Conservation (phyloP, 345 rosid genomes). For the Linum tenue region DNA sequence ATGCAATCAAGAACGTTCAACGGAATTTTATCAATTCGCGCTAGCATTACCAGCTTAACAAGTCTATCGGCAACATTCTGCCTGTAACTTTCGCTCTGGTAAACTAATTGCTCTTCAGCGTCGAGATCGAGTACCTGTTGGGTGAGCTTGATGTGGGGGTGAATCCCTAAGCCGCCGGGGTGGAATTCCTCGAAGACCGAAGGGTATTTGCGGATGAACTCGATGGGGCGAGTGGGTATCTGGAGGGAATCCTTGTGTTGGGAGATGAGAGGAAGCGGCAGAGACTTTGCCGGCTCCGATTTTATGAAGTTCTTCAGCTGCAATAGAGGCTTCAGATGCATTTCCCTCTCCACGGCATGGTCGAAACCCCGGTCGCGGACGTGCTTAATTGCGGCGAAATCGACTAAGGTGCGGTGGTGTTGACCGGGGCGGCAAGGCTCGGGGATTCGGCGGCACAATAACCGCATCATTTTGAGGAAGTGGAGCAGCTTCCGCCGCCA, state of each 20-base stretch:
- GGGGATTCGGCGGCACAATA: neutral
- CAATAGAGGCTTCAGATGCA: constrained; percentile 57
- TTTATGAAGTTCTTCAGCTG: constrained; percentile 64
- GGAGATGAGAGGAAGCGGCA: constrained; percentile 59
- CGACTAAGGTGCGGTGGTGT: constrained; percentile 9
- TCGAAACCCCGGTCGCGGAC: constrained; percentile 91
- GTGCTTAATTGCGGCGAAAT: constrained; percentile 28
- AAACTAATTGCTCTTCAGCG: constrained; percentile 75
- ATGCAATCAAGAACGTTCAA: constrained; percentile 42
- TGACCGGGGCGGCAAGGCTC: neutral
- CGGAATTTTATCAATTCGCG: constrained; percentile 50
- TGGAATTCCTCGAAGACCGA: constrained; percentile 59
- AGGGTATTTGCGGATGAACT: constrained; percentile 70
- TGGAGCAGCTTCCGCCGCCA: neutral
- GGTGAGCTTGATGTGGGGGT: constrained; percentile 78
- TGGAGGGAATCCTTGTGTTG: constrained; percentile 40
- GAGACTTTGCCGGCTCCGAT: constrained; percentile 80
- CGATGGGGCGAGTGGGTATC: constrained; percentile 77
- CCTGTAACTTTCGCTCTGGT: constrained; percentile 55
- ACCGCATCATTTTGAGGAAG: constrained; percentile 9
- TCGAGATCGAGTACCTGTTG: constrained; percentile 65
- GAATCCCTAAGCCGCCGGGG: constrained; percentile 66
- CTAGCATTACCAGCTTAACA: constrained; percentile 62
- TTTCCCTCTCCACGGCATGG: constrained; percentile 84
- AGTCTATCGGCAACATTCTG: constrained; percentile 60